Base-by-base conservation (phyloP, 2,329 filamentous ascomycete species). In the Exophiala xenobiotica region DNA sequence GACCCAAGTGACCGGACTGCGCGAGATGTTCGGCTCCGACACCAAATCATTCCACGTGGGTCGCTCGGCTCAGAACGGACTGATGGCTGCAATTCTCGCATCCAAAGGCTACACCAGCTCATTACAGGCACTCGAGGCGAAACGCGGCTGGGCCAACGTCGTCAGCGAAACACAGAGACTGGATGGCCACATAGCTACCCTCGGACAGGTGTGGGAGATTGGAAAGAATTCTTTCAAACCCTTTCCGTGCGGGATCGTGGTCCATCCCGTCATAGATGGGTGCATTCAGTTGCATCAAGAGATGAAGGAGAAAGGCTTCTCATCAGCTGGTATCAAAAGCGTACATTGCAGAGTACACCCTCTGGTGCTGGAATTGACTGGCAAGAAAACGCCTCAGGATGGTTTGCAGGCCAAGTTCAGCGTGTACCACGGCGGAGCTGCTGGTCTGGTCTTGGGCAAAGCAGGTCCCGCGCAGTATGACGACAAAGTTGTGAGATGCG, bases 11-110 rank as follows among this genome's bases (percentile, higher is more conserved):
- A 70, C 74, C 3, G 78, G 78, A 0, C 68, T 80, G 53, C 69
- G 78, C 19, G 78, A 78, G 53, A 76, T 78, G 70, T 81, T 81
- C 52, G 78, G 78, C 8, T 74, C 73, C 8, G 74, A 81, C 61
- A 79, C 76, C 6, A 81, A 81, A 60, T 74, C 75, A 2, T 79
- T 81, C 56, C 78, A 81, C 61, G 67, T 75, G 2, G 78, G 78
- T 0, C 73, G 77, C 1, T 76, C 78, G 7, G 76, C 78, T 0
- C 75, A 80, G 59, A 74, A 71, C 46, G 79, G 78, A 0, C 65
- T 81, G 20, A 56, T 79, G 23, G 72, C 76, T 35, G 71, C 70
- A 3, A 41, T 75, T 4, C 61, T 79, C 8, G 77, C 78, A 0
- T 61, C 65, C 51, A 68, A 75, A 29, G 77, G 75, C 2, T 80